These are phyloP conservation scores for Pseudogymnoascus sp. DNA, from an alignment of 2,329 filamentous ascomycete genomes.

Conservation along the genomic window DNA sequence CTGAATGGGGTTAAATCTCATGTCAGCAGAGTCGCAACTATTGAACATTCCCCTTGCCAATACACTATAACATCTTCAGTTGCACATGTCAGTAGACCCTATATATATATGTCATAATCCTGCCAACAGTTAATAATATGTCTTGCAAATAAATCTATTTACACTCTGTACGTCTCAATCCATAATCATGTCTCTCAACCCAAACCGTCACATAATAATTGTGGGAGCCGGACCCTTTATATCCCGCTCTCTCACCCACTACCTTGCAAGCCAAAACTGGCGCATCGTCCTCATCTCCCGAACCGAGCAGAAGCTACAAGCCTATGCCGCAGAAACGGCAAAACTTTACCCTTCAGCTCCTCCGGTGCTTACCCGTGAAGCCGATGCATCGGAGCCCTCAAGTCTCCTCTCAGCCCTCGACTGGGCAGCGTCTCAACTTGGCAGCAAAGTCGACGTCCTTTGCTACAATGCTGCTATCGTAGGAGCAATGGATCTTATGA, in stretches of 20 bases:
- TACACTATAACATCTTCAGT: background rate
- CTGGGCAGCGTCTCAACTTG: background rate
- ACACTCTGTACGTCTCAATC: background rate
- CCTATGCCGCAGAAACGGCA: constrained; percentile 64
- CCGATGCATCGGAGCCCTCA: background rate
- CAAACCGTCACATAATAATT: background rate
- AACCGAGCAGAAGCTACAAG: constrained; percentile 78
- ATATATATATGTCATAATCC: background rate
- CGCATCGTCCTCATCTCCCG: constrained; percentile 81
- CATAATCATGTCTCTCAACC: background rate
- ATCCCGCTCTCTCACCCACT: background rate
- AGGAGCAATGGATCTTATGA: background rate
- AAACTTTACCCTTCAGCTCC: background rate
- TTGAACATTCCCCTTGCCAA: background rate
- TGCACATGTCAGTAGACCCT: background rate
- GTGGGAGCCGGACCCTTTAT: background rate
- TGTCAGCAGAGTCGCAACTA: background rate
- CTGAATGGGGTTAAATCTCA: background rate
- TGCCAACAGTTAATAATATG: background rate
- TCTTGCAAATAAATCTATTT: background rate
- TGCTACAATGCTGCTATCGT: background rate
- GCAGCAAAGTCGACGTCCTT: background rate
- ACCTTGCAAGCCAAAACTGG: background rate
- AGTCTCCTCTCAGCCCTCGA: background rate
- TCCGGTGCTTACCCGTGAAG: background rate